These are phyloP conservation scores for Trichophyton rubrum DNA, from an alignment of 2,329 filamentous ascomycete species.

Conservation along the genomic window DNA sequence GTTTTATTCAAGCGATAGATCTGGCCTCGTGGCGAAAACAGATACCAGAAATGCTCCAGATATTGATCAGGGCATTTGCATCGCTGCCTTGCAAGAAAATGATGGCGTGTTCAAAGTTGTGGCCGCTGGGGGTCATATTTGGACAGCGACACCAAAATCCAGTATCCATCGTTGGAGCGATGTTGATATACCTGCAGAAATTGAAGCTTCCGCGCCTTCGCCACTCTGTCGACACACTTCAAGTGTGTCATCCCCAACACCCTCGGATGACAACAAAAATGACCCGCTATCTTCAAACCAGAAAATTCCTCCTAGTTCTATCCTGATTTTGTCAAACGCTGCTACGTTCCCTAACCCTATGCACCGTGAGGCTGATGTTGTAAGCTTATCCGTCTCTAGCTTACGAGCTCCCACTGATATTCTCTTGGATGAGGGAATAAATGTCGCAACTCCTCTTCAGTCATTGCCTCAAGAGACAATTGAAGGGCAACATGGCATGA, in stretches of 20 bases:
- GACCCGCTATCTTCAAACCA: slow-evolving; percentile 16
- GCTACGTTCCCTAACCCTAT: slow-evolving; percentile 56
- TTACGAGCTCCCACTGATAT: slow-evolving; percentile 11
- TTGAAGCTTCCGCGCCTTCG: slow-evolving; percentile 47
- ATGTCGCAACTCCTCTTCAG: slow-evolving; percentile 50
- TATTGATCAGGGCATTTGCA: slow-evolving; percentile 75
- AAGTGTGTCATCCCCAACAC: slow-evolving; percentile 26
- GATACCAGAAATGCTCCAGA: slow-evolving; percentile 66
- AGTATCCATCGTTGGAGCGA: slow-evolving; percentile 88
- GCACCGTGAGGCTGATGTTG: slow-evolving; percentile 43
- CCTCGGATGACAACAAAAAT: slow-evolving; percentile 12
- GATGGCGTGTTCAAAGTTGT: slow-evolving; percentile 52
- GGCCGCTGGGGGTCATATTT: slow-evolving; percentile 60
- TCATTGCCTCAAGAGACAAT: slow-evolving; percentile 66
- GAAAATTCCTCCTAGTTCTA: slow-evolving; percentile 62
- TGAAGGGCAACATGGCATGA: slow-evolving; percentile 85
- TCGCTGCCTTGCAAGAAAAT: slow-evolving; percentile 87
- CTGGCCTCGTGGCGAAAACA: slow-evolving; percentile 89
- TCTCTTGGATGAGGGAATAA: slow-evolving; percentile 38
- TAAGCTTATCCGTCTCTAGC: slow-evolving; percentile 24
- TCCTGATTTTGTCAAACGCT: slow-evolving; percentile 74
- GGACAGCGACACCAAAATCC: slow-evolving; percentile 80
- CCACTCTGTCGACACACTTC: slow-evolving; percentile 38
- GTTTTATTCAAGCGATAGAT: slow-evolving; percentile 91
- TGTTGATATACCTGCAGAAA: slow-evolving; percentile 62